Evolutionary conservation across 1,284 basidiomycete genomes (phyloP).

Genomic region (Apiotrichum veenhuisii): DNA sequence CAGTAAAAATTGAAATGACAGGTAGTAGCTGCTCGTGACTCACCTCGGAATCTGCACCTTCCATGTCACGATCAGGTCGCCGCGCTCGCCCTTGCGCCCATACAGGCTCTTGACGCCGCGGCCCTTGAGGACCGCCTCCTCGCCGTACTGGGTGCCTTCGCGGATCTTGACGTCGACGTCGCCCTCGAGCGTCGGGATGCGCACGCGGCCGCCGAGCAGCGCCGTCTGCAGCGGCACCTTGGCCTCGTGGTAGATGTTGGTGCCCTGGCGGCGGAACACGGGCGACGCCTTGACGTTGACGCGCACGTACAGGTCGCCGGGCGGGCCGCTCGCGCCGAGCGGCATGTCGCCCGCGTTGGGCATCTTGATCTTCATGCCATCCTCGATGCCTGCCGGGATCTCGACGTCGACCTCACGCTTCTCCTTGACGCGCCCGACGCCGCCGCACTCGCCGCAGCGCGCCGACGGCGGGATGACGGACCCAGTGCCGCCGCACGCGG

Average conservation of each 20-base stretch:
- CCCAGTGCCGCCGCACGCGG: slow-evolving; percentile 78
- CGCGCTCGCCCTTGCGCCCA: slow-evolving; percentile 57
- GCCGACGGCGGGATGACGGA: slow-evolving; percentile 71
- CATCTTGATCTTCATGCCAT: slow-evolving; percentile 90
- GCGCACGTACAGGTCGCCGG: slow-evolving; percentile 85
- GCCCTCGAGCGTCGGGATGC: slow-evolving; percentile 92
- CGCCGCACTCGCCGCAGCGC: slow-evolving; percentile 76
- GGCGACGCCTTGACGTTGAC: slow-evolving; percentile 80
- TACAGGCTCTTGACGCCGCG: slow-evolving; percentile 75
- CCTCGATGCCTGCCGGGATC: slow-evolving; percentile 90
- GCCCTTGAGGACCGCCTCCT: slow-evolving; percentile 91
- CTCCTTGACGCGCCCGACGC: slow-evolving; percentile 80
- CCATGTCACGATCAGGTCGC: slow-evolving; percentile 90
- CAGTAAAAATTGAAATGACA: too few relatives aligned
- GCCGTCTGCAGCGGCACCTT: slow-evolving; percentile 89
- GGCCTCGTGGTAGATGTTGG: slow-evolving; percentile 85
- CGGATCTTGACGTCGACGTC: slow-evolving; percentile 94
- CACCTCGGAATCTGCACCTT: slow-evolving; percentile 84
- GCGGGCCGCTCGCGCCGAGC: slow-evolving; percentile 66
- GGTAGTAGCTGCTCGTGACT: slow-evolving; percentile 37
- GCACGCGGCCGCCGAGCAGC: slow-evolving; percentile 82
- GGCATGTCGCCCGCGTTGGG: slow-evolving; percentile 83
- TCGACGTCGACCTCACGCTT: slow-evolving; percentile 76
- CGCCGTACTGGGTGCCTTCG: slow-evolving; percentile 89
- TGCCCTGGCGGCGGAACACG: slow-evolving; percentile 84